Evolutionary conservation across 805 yeast species (phyloP), one percentile per base, ranked within the genome.

Genomic region (Wickerhamomyces alni): DNA sequence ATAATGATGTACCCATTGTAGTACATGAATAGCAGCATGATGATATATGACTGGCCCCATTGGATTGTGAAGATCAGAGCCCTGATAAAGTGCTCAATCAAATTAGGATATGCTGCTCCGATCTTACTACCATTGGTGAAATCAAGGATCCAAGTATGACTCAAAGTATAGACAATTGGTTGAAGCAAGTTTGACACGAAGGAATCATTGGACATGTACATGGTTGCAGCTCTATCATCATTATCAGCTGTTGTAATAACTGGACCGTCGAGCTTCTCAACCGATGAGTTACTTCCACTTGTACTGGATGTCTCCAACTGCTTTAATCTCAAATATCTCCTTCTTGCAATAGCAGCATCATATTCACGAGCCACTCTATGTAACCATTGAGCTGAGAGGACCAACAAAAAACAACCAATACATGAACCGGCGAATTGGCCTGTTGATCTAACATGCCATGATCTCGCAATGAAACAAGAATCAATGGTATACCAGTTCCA

Each of bases 401-500:
- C 80, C 52, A 82, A 61, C 22, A 74, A 61, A 54, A 80, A 74
- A 9, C 77, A 75, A n/a, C 87, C 87, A 24, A 82, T 65, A 59
- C 87, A 82, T 1, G 84, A 69, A n/a, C 86, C 87, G 4, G 84
- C 87, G 62, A 81, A 81, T 59, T 69, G 77, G 1, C 80, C 82
- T 40, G 63, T 64, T 3, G 78, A 63, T 13, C 59, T 66, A 33
- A 77, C 75, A 42, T 76, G 84, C 88, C 88, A 81, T 24, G 80
- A 61, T 33, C 57, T 63, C 8, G 85, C 69, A 44, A 82, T 66
- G 52, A 81, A 81, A 54, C 87, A 82, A 5, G 80, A 62, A 47
- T 81, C 80, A 22, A 80, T 67, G 0, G 84, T 78, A 48, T 77
- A 65, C 87, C 87, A 81, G 55, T 81, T 82, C 87, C 87, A 82